These are phyloP conservation scores for Paralagenidium karlingii DNA, from an alignment of 352 stramenopile genomes.

Conservation along the genomic window DNA sequence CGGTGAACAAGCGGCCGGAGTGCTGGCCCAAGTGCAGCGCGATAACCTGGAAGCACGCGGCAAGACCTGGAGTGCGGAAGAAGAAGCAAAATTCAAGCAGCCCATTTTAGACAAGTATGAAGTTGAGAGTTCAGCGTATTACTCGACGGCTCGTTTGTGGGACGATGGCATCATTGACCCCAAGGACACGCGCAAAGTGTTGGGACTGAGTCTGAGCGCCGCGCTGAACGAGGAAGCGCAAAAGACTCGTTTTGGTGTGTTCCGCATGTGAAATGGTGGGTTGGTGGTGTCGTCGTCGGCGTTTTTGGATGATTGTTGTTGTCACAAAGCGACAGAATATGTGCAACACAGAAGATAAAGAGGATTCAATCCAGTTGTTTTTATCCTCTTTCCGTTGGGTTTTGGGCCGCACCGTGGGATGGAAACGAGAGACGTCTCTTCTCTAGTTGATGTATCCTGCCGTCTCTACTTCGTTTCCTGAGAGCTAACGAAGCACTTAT, in stretches of 20 bases:
- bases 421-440: too few species aligned
- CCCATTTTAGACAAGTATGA: conserved; percentile 96
- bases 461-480: neutral
- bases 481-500: neutral
- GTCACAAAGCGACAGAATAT: conserved; percentile 4
- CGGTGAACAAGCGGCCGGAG: conserved; percentile 92
- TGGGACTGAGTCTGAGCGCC: conserved; percentile 65
- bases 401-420: too few species aligned
- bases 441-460: too few species aligned
- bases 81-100: conserved; percentile 91
- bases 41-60: conserved; percentile 75
- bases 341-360: too few species aligned
- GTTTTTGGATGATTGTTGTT: too few species aligned
- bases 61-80: conserved; percentile 48
- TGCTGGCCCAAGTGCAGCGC: conserved; percentile 92
- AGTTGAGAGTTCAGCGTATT: conserved; percentile 90
- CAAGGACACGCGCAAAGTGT: conserved; percentile 85
- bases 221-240: conserved; percentile 55
- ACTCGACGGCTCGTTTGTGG: conserved; percentile 93
- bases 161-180: conserved; percentile 98
- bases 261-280: conserved; percentile 84
- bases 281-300: neutral
- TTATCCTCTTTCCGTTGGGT: too few species aligned
- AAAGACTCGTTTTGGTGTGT: conserved; percentile 92
- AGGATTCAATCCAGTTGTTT: too few species aligned